These are phyloP conservation scores for Pisolithus marmoratus DNA, from an alignment of 768 basidiomycete species.

Conservation along the genomic window DNA sequence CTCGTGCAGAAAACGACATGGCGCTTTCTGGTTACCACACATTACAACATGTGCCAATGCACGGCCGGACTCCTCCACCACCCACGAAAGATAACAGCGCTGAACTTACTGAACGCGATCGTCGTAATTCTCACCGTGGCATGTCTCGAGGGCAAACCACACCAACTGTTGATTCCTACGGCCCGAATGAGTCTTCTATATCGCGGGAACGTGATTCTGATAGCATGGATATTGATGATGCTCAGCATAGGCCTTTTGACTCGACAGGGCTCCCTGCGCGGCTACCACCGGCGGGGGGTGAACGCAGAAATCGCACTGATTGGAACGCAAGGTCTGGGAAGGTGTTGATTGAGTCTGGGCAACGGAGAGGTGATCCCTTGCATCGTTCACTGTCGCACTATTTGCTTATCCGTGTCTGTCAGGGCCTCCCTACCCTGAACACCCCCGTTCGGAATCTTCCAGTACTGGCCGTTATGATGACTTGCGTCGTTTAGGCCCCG, in stretches of 20 bases:
- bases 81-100: constrained; percentile 9
- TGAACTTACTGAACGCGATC: constrained; percentile 8
- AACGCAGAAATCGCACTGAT: constrained; percentile 18
- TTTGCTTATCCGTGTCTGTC: not conserved
- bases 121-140: constrained; percentile 10
- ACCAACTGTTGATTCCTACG: constrained; percentile 9
- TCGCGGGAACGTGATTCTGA: constrained; percentile 17
- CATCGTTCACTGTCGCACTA: not conserved
- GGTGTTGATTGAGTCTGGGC: constrained; percentile 15
- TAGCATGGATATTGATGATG: constrained; percentile 25
- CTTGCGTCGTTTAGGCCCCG: constrained; percentile 14
- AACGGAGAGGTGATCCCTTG: constrained; percentile 9
- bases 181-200: constrained; percentile 14
- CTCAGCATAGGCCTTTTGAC: constrained; percentile 15
- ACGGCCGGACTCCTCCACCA: constrained; percentile 12
- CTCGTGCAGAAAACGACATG: not conserved
- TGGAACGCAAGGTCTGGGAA: constrained; percentile 33
- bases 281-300: constrained; percentile 20
- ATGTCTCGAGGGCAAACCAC: constrained; percentile 8
- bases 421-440: not conserved
- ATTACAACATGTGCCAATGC: not conserved
- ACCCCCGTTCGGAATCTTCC: not conserved
- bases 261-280: constrained; percentile 14
- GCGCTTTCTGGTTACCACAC: not conserved
- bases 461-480: too few species aligned